These are phyloP conservation scores for Takakia lepidozioides DNA, from an alignment of 225 moss, liverwort and hornwort genomes.

Conservation along the genomic window DNA sequence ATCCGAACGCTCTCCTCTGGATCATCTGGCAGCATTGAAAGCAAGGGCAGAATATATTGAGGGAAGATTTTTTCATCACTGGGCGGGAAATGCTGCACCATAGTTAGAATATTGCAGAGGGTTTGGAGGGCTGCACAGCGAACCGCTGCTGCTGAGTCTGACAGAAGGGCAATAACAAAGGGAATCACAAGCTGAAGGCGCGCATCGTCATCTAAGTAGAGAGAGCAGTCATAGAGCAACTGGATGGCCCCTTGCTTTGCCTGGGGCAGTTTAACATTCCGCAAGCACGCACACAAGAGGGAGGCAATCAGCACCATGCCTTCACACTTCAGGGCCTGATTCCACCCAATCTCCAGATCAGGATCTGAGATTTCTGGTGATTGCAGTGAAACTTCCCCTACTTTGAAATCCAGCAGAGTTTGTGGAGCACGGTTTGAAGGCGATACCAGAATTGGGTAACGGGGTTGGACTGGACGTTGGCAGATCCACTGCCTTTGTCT, in stretches of 20 bases:
- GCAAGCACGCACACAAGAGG: conserved; percentile 80
- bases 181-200: conserved; percentile 94
- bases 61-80: conserved; percentile 99
- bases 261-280: conserved; percentile 92
- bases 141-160: conserved; percentile 85
- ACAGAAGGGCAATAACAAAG: conserved; percentile 82
- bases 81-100: conserved; percentile 80
- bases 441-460: conserved; percentile 30
- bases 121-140: conserved; percentile 96
- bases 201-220: conserved; percentile 81
- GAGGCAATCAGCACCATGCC: conserved; percentile 97
- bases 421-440: conserved; percentile 18
- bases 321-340: conserved; percentile 62
- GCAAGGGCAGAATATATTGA: conserved; percentile 91
- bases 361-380: conserved; percentile 12
- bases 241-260: conserved; percentile 87
- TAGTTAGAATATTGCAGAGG: conserved; percentile 76
- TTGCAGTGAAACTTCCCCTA: conserved; percentile 16
- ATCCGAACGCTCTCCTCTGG: conserved; percentile 97
- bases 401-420: conserved; percentile 9
- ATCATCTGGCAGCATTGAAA: conserved; percentile 95
- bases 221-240: conserved; percentile 77
- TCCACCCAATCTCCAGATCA: conserved; percentile 13
- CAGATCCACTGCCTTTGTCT: conserved; percentile 54
- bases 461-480: conserved; percentile 44